Evolutionary conservation across 768 basidiomycete genomes (phyloP), one percentile per base, ranked within the genome.

Genomic region (Albatrellus ellisii): DNA sequence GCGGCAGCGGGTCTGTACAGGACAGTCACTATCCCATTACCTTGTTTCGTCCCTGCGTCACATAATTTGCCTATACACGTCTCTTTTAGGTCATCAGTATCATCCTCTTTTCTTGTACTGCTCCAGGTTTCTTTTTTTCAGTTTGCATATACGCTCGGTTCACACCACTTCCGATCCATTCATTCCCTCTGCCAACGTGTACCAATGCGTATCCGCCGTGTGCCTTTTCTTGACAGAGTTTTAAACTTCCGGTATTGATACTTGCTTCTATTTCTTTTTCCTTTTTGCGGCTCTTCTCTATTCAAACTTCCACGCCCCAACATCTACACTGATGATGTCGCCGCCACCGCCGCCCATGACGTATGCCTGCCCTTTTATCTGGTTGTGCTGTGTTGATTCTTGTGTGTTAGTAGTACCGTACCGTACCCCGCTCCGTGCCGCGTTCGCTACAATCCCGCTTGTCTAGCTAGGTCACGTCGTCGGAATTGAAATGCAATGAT

Each of bases 191-290:
- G 35, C 35, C 35, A 22, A 2, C 25, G 20, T 36, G 35, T 36
- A 36, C n/a, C 35, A 21, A 36, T 31, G 29, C 29, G n/a, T n/a
- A n/a, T n/a, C n/a, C n/a, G n/a, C n/a, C 17, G 15, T 22, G 20
- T 36, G 35, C 35, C 35, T 36, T n/a, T 36, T 36, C 35, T 36
- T 36, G 35, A 36, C 35, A 22, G 14, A 14, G 31, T 17, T 36
- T 36, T 36, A 18, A 36, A 36, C 17, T 36, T 36, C n/a, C n/a
- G n/a, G n/a, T 36, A 36, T 18, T 36, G 17, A 21, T 36, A 21
- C 17, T 36, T 36, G 35, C 15, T 36, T 36, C 35, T 36, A 12
- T 36, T 36, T 14, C 31, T 18, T 32, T n/a, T n/a, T n/a, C n/a
- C n/a, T n/a, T n/a, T n/a, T n/a, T n/a, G n/a, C n/a, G n/a, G n/a